Percentiles rank a stretch among this genome's conserved stretches.
Evolutionary conservation across 805 yeast species (phyloP).

Genomic region (Wickerhamomyces subpelliculosus): DNA sequence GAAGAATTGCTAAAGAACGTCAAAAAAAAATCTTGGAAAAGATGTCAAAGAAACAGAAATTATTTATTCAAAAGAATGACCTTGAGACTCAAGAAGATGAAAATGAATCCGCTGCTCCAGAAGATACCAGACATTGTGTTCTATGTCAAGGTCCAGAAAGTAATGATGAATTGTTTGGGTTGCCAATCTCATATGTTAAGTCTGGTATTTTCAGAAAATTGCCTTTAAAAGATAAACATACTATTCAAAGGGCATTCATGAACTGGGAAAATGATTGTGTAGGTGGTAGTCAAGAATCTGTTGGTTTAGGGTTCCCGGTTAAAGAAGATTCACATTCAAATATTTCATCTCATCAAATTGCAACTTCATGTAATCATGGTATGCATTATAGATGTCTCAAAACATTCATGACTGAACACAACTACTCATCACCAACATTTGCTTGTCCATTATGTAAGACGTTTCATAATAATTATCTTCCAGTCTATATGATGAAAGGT

Average conservation of each 20-base stretch:
- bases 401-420: constrained; percentile 58
- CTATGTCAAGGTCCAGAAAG: constrained; percentile 51
- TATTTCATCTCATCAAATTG: constrained; percentile 6
- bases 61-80: constrained; percentile 54
- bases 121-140: constrained; percentile 39
- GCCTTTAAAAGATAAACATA: constrained; percentile 4
- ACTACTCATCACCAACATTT: constrained; percentile 54
- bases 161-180: constrained; percentile 42
- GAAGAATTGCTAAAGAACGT: constrained; percentile 52
- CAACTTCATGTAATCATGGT: constrained; percentile 82
- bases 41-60: constrained; percentile 67
- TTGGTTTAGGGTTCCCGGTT: constrained; percentile 21
- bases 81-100: constrained; percentile 35
- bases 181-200: constrained; percentile 43
- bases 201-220: constrained; percentile 23
- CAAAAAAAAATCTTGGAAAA: constrained; percentile 55
- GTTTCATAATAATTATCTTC: constrained; percentile 67
- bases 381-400: constrained; percentile 79
- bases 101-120: constrained; percentile 12
- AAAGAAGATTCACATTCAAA: constrained; percentile 4
- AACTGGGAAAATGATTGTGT: constrained; percentile 18
- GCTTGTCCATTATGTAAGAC: constrained; percentile 95
- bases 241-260: constrained; percentile 9
- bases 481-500: constrained; percentile 46
- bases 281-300: constrained; percentile 17